These are phyloP conservation scores for Barbatosphaeria neglecta DNA, from an alignment of 495 filamentous ascomycete genomes.

Conservation along the genomic window DNA sequence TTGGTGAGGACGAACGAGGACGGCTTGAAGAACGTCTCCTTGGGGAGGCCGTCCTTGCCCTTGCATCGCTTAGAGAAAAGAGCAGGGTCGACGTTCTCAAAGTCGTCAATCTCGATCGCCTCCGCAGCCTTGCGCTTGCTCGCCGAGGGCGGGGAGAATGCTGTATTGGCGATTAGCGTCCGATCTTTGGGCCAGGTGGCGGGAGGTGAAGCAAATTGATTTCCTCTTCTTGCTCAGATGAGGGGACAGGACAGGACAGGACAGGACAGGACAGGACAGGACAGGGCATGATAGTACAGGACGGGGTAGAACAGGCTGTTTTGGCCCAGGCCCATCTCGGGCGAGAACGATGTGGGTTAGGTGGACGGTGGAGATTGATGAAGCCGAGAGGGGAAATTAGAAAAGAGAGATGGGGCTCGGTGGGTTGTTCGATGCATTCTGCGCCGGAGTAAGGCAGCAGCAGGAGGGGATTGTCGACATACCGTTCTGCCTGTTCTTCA, in stretches of 20 bases:
- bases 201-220: too few species aligned
- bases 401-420: background rate
- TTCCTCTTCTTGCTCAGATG: too few species aligned
- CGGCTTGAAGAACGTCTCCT: slow-evolving; percentile 42
- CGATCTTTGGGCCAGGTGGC: too few species aligned
- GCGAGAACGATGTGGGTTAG: too few species aligned
- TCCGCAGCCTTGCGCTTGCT: slow-evolving; percentile 36
- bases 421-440: slow-evolving; percentile 9
- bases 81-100: slow-evolving; percentile 73
- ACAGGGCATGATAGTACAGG: too few species aligned
- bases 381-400: background rate
- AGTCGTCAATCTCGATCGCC: slow-evolving; percentile 41
- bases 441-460: slow-evolving; percentile 1
- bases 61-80: slow-evolving; percentile 61
- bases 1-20: slow-evolving; percentile 30
- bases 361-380: too few species aligned
- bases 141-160: slow-evolving; percentile 20
- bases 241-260: too few species aligned
- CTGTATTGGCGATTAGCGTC: slow-evolving; percentile 14
- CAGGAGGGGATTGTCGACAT: slow-evolving; percentile 27
- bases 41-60: slow-evolving; percentile 35
- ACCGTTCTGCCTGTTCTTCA: slow-evolving; percentile 56
- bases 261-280: too few species aligned
- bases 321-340: too few species aligned
- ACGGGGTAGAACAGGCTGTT: too few species aligned